Conservation (phyloP, 345 rosid species). For the Camelina laxa region DNA sequence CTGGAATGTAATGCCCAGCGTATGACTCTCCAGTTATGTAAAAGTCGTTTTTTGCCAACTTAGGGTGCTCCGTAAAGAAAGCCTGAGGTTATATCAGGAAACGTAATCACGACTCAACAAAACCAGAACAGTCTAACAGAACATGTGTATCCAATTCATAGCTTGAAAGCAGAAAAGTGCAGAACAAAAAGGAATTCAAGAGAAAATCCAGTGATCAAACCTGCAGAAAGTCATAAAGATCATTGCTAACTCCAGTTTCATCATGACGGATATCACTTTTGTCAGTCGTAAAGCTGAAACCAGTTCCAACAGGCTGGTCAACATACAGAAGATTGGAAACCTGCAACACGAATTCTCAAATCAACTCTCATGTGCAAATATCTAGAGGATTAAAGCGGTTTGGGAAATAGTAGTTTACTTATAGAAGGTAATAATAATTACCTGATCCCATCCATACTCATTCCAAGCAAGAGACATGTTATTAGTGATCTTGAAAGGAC, state of each 20-base stretch:
- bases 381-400: not conserved
- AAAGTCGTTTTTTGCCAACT: constrained; percentile 75
- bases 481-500: constrained; percentile 76
- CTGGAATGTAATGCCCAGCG: constrained; percentile 99
- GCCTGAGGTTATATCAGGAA: constrained; percentile 53
- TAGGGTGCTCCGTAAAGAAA: constrained; percentile 92
- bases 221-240: constrained; percentile 97
- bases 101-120: constrained; percentile 7
- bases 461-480: constrained; percentile 96
- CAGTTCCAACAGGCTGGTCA: constrained; percentile 98
- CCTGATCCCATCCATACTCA: constrained; percentile 91
- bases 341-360: constrained; percentile 49
- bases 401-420: not conserved
- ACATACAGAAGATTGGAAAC: constrained; percentile 90
- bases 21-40: constrained; percentile 98
- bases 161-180: not conserved
- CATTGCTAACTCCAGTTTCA: constrained; percentile 88
- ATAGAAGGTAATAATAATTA: constrained; percentile 30
- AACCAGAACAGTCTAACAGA: constrained; percentile 1
- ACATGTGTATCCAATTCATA: constrained; percentile 1
- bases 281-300: constrained; percentile 93
- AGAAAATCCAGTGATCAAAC: constrained; percentile 46
- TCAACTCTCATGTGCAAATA: constrained; percentile 16
- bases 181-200: not conserved
- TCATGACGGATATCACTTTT: constrained; percentile 81